Conservation (phyloP, 2,329 filamentous ascomycete species). For the Pseudogymnoascus sp. region DNA sequence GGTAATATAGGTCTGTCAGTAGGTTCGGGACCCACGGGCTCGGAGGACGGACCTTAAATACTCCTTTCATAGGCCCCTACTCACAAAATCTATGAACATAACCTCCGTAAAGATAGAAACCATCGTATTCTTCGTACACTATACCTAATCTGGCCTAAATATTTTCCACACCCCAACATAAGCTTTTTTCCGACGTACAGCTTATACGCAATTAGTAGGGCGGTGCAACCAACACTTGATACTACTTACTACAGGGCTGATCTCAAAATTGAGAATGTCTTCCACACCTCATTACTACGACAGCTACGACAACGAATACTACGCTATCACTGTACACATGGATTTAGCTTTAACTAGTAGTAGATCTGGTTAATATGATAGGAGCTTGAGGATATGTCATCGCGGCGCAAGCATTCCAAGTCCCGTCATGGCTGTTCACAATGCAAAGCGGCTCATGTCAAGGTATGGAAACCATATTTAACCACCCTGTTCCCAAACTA, state of each 20-base stretch:
- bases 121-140: background rate
- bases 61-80: too few species aligned
- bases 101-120: background rate
- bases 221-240: background rate
- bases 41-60: too few species aligned
- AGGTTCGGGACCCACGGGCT: too few species aligned
- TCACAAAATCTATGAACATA: too few species aligned
- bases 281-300: background rate
- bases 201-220: background rate
- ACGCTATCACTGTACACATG: background rate
- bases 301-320: background rate
- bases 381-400: slow-evolving; percentile 7
- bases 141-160: background rate
- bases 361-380: background rate
- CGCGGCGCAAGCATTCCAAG: slow-evolving; percentile 13
- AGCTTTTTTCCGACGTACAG: background rate
- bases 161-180: background rate
- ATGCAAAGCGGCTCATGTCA: slow-evolving; percentile 14
- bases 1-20: too few species aligned
- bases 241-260: background rate
- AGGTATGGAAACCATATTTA: background rate
- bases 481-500: background rate
- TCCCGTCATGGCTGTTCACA: slow-evolving; percentile 14
- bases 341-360: background rate
- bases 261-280: background rate